phyloP scores from a whole-genome alignment of 148 eudicot genomes.

The Fagopyrum tataricum region DNA sequence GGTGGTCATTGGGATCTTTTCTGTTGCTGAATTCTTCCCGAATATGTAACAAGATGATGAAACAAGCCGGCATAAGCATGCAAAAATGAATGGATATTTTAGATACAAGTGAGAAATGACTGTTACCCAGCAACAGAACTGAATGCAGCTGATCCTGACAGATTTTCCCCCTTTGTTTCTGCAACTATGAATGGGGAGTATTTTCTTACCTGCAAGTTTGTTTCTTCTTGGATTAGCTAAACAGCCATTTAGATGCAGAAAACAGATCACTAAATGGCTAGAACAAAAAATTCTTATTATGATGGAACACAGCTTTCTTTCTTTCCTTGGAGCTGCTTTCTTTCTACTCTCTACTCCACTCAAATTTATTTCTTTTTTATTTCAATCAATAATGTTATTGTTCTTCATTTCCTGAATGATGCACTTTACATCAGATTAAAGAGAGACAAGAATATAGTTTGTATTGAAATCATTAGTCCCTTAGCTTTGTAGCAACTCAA shows the following conservation, averaged over 20 bases:
- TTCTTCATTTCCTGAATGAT: background rate
- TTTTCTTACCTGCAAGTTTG: slow-evolving; percentile 58
- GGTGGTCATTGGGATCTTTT: slow-evolving; percentile 91
- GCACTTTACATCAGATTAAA: too few relatives aligned
- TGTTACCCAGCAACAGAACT: slow-evolving; percentile 76
- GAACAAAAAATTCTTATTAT: background rate
- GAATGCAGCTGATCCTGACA: slow-evolving; percentile 87
- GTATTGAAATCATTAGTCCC: background rate
- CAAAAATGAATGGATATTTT: background rate
- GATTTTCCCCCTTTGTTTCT: slow-evolving; percentile 83
- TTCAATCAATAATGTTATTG: background rate
- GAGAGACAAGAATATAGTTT: background rate
- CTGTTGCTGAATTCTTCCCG: slow-evolving; percentile 74
- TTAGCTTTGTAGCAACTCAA: background rate
- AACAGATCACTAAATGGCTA: background rate
- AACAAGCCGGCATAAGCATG: background rate
- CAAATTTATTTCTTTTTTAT: too few relatives aligned
- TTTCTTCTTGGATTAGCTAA: background rate
- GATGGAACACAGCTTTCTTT: background rate
- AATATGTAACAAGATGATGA: slow-evolving; percentile 55
- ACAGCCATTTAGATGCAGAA: background rate
- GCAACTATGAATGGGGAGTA: slow-evolving; percentile 77
- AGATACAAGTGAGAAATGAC: background rate
- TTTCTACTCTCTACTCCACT: too few relatives aligned
- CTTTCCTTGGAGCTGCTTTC: background rate